These are phyloP conservation scores for Colletotrichum destructivum DNA, from an alignment of 2,329 filamentous ascomycete genomes.

Conservation along the genomic window DNA sequence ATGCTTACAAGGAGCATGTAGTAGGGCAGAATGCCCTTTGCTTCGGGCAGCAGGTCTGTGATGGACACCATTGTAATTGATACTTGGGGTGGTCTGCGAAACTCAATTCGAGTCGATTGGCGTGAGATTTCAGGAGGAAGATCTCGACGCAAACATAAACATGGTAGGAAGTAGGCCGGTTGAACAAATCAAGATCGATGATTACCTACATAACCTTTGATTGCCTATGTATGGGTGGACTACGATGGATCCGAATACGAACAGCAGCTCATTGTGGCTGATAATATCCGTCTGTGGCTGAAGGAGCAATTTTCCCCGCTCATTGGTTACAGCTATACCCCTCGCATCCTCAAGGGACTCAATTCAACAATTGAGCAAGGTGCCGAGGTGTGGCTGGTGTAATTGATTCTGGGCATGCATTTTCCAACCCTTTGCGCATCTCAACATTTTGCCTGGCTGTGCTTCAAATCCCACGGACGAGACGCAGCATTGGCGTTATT, in stretches of 20 bases:
- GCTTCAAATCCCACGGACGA: background rate
- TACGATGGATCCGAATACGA: constrained; percentile 14
- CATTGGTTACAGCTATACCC: constrained; percentile 25
- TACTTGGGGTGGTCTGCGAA: too few species aligned
- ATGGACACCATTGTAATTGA: constrained; percentile 60
- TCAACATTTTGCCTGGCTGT: constrained; percentile 40
- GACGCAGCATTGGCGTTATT: background rate
- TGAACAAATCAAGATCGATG: background rate
- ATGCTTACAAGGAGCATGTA: constrained; percentile 70
- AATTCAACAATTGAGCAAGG: constrained; percentile 30
- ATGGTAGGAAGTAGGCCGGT: background rate
- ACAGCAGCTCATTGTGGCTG: constrained; percentile 13
- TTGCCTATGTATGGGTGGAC: background rate
- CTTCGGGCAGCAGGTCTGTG: constrained; percentile 61
- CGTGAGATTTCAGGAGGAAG: background rate
- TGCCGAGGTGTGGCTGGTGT: constrained; percentile 39
- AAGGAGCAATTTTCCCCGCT: accelerated
- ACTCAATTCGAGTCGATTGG: constrained; percentile 1
- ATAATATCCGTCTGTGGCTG: too few species aligned
- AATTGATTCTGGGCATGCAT: background rate
- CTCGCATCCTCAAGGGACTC: background rate
- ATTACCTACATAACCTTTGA: constrained; percentile 2
- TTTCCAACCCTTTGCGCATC: constrained; percentile 34
- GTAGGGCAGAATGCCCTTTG: constrained; percentile 70
- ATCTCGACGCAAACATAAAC: background rate